These are phyloP conservation scores for Ceratobasidium sp. DNA, from an alignment of 1,284 basidiomycete genomes.

Conservation along the genomic window DNA sequence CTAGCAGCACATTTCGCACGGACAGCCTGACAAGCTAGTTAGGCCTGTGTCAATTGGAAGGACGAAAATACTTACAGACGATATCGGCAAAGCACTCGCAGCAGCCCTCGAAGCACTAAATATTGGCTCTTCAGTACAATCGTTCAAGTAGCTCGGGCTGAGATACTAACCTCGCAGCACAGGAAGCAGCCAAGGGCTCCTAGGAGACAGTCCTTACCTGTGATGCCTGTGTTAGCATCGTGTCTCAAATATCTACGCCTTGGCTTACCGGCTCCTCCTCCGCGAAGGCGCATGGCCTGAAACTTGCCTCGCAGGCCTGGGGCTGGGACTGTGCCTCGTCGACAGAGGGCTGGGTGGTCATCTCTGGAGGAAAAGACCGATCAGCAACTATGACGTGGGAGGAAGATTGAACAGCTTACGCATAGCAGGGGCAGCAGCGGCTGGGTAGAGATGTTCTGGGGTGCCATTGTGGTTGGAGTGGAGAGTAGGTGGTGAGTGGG, in stretches of 20 bases:
- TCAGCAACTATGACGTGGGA: neutral
- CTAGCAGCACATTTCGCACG: slow-evolving; percentile 57
- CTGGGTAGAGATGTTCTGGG: slow-evolving; percentile 28
- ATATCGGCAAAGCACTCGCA: slow-evolving; percentile 57
- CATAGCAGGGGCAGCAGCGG: slow-evolving; percentile 26
- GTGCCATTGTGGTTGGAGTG: slow-evolving; percentile 19
- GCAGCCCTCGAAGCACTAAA: slow-evolving; percentile 50
- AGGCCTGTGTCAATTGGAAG: neutral
- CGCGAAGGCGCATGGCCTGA: slow-evolving; percentile 20
- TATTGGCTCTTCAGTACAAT: too few species aligned
- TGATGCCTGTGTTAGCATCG: neutral
- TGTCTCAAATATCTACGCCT: neutral
- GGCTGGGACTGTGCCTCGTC: slow-evolving; percentile 28
- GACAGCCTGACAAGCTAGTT: slow-evolving; percentile 51
- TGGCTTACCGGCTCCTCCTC: slow-evolving; percentile 36
- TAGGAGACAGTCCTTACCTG: slow-evolving; percentile 39
- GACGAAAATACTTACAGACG: slow-evolving; percentile 51
- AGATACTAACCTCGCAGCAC: slow-evolving; percentile 38
- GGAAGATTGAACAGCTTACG: neutral
- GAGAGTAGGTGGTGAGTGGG: neutral
- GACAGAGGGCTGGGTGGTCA: slow-evolving; percentile 36
- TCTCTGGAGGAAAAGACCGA: slow-evolving; percentile 1
- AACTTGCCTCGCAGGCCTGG: slow-evolving; percentile 26
- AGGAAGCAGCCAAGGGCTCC: slow-evolving; percentile 34
- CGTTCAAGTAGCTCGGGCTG: neutral